Percentiles rank a stretch among this genome's conserved stretches.
Evolutionary conservation across 108 stramenopile species (phyloP).

Genomic region (Skeletonema tropicum): DNA sequence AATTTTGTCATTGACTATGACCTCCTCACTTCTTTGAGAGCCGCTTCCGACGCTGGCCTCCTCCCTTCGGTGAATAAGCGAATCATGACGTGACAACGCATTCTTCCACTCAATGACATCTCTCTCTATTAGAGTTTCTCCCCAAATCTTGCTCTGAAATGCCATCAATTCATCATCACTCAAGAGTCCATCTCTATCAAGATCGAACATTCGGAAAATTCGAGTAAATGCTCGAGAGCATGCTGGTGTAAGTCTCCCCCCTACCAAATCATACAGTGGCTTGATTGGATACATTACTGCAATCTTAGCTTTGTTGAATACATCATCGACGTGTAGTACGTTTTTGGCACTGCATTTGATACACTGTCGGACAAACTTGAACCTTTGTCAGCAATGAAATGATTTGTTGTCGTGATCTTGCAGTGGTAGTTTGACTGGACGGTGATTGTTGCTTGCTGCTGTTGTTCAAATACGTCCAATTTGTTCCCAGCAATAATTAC

Average conservation of each 20-base stretch:
- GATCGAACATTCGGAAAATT: slow-evolving; percentile 83
- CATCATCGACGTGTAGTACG: slow-evolving; percentile 74
- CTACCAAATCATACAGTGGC: slow-evolving; percentile 72
- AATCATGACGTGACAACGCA: slow-evolving; percentile 43
- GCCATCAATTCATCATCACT: slow-evolving; percentile 72
- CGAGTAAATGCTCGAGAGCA: slow-evolving; percentile 72
- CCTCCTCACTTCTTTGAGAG: slow-evolving; percentile 37
- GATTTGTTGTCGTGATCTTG: slow-evolving; percentile 76
- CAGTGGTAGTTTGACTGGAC: slow-evolving; percentile 43
- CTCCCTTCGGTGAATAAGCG: neutral
- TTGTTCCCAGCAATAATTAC: slow-evolving; percentile 88
- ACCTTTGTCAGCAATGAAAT: slow-evolving; percentile 75
- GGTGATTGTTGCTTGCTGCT: slow-evolving; percentile 37
- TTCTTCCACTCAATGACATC: slow-evolving; percentile 82
- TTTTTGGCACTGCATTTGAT: slow-evolving; percentile 87
- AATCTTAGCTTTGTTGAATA: slow-evolving; percentile 79
- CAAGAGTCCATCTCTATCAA: slow-evolving; percentile 72
- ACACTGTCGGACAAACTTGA: slow-evolving; percentile 83
- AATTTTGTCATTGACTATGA: slow-evolving; percentile 73
- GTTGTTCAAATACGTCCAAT: slow-evolving; percentile 67
- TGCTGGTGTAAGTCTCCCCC: slow-evolving; percentile 55
- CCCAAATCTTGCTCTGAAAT: slow-evolving; percentile 74
- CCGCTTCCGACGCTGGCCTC: slow-evolving; percentile 44
- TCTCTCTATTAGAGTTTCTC: slow-evolving; percentile 59
- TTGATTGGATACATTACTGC: slow-evolving; percentile 77